Conservation (phyloP, 2,329 filamentous ascomycete genomes). For the Chrysosphaeria jannelii region DNA sequence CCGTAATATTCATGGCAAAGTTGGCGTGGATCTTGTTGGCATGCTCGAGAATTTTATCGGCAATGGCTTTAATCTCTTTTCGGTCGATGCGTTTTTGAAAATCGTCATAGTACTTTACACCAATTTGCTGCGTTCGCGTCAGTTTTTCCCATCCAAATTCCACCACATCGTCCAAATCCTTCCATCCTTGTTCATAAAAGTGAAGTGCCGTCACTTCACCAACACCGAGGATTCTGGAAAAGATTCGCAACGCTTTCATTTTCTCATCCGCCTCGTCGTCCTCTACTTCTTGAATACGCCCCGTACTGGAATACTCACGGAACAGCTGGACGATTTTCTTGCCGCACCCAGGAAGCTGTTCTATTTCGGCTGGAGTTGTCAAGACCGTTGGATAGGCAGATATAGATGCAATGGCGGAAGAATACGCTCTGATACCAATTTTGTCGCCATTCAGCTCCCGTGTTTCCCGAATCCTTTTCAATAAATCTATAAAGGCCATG, state of each 20-base stretch:
- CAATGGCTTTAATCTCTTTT: constrained; percentile 41
- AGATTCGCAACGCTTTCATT: constrained; percentile 32
- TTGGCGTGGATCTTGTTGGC: constrained; percentile 29
- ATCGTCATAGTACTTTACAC: constrained; percentile 79
- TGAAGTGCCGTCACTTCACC: constrained; percentile 51
- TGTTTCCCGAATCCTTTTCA: constrained; percentile 43
- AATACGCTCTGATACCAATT: constrained; percentile 63
- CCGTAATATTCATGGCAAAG: constrained; percentile 32
- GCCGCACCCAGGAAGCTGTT: constrained; percentile 47
- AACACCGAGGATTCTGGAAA: constrained; percentile 82
- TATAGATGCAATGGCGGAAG: constrained; percentile 54
- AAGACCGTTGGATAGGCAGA: constrained; percentile 42
- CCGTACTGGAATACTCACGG: constrained; percentile 35
- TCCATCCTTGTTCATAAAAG: constrained; percentile 57
- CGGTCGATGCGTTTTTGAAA: constrained; percentile 43
- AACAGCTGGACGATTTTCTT: constrained; percentile 51
- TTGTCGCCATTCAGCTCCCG: constrained; percentile 44
- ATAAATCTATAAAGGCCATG: constrained; percentile 36
- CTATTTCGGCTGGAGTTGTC: constrained; percentile 13
- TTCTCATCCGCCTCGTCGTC: constrained; percentile 32
- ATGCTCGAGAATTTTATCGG: constrained; percentile 27
- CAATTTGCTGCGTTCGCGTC: constrained; percentile 66
- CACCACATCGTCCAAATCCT: constrained; percentile 59
- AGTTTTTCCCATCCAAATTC: constrained; percentile 52
- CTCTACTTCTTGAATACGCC: constrained; percentile 26